Evolutionary conservation across 208 protist genomes (phyloP), one percentile per base, ranked within the genome.

Genomic region (Entamoeba nuttalli): DNA sequence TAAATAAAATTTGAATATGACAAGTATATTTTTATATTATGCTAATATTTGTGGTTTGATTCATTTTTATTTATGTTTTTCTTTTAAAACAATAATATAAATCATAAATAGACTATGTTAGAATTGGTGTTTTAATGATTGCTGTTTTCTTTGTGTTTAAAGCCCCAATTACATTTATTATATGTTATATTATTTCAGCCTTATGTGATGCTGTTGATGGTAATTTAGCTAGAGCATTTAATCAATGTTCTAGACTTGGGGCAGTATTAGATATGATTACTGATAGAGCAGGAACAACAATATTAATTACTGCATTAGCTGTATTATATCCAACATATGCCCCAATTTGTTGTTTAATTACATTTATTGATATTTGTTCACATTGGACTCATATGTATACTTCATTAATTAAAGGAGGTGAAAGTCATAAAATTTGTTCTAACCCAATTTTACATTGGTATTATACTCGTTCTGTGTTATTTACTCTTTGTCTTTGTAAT

Each of bases 191-290:
- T 19, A 57, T 55, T 11, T 95, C 84, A 17, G 52, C 94, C 51
- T 21, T 94, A 25, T 48, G 52, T 30, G 95, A 96, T 50, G 95
- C 51, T n/a, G 35, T 96, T n/a, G 95, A 96, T 95, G 95, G 95
- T 94, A 50, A 94, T 55, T 35, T 94, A n/a, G 95, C 95, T 11
- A 0, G 95, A 50, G 15, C 14, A 19, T 95, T 96, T 50, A 93
- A 96, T 9, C 95, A 96, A 84, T 95, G 35, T 51, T 84, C 93
- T 14, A 17, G 35, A 55, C 55, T 96, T 57, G 95, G 95, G 17
- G 95, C 95, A 21, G 57, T 94, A 30, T 93, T 96, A 19, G 95
- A 96, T 41, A 96, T 96, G 95, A 51, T 96, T 4, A 96, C 95
- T 57, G 95, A 96, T 30, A 5, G 95, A 9, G 94, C 94, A n/a